phyloP scores from a whole-genome alignment of 306 rosid genomes.

The Echinosophora koreensis region DNA sequence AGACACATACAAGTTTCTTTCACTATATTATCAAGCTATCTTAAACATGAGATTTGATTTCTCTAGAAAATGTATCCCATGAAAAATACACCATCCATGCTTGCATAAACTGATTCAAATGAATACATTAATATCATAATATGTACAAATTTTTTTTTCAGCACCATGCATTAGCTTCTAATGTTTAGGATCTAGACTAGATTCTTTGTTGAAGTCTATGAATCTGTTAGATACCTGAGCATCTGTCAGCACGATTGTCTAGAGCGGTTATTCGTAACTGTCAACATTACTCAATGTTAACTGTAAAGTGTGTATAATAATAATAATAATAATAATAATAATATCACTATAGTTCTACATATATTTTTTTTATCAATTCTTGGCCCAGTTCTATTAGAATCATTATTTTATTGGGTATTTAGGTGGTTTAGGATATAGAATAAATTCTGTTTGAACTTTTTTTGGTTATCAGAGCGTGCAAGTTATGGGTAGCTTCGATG shows the following conservation, averaged over 20 bases:
- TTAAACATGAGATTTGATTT: constrained; percentile 2
- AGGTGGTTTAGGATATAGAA: neutral
- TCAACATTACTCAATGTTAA: no score
- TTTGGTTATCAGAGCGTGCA: constrained; percentile 70
- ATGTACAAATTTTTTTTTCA: neutral
- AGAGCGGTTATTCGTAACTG: no score
- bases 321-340: no score
- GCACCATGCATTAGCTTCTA: constrained; percentile 29
- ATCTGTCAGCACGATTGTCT: no score
- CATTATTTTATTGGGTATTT: no score
- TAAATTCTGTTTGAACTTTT: neutral
- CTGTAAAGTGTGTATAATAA: no score
- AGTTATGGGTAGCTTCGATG: constrained; percentile 95
- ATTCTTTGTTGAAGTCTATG: neutral
- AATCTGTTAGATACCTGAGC: neutral
- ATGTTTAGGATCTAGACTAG: constrained; percentile 14
- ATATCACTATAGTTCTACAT: no score
- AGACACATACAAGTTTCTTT: constrained; percentile 15
- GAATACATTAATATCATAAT: constrained; percentile 16
- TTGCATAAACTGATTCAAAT: neutral
- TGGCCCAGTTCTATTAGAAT: no score
- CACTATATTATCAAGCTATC: neutral
- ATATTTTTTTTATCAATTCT: no score
- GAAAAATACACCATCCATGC: neutral
- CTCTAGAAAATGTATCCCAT: neutral